phyloP scores from a whole-genome alignment of 306 rosid genomes.

The Prunus armeniaca region DNA sequence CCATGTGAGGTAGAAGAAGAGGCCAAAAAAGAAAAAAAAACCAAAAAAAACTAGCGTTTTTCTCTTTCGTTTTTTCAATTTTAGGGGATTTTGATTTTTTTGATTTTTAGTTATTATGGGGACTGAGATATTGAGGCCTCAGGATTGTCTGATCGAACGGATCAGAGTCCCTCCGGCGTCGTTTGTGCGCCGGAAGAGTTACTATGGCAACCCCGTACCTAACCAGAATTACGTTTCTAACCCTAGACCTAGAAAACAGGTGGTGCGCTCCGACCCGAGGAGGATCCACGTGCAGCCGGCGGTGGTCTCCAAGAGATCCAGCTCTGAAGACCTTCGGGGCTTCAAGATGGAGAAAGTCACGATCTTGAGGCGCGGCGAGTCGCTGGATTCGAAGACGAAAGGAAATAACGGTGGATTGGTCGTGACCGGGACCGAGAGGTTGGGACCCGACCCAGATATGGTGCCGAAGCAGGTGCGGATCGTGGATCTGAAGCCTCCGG shows the following conservation, averaged over 20 bases:
- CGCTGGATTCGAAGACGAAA: slow-evolving; percentile 60
- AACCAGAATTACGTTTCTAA: slow-evolving; percentile 10
- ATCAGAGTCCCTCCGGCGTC: slow-evolving; percentile 37
- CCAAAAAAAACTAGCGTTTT: not conserved
- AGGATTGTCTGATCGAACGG: slow-evolving; percentile 53
- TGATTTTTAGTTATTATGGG: slow-evolving; percentile 45
- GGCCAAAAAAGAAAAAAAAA: not conserved
- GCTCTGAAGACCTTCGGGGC: slow-evolving; percentile 51
- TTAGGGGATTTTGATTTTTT: not conserved
- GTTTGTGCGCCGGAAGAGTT: slow-evolving; percentile 45
- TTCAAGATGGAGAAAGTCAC: slow-evolving; percentile 60
- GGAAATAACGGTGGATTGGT: slow-evolving; percentile 40
- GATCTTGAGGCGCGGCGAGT: slow-evolving; percentile 72
- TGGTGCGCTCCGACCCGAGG: slow-evolving; percentile 35
- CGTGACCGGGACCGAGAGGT: slow-evolving; percentile 46
- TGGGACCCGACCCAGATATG: slow-evolving; percentile 55
- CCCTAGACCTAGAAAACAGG: slow-evolving; percentile 46
- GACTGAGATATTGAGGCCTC: slow-evolving; percentile 78
- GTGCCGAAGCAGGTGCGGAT: slow-evolving; percentile 45
- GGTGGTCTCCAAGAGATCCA: slow-evolving; percentile 27
- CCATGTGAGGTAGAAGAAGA: slow-evolving; percentile 27
- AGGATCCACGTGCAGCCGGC: slow-evolving; percentile 20
- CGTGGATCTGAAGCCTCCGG: slow-evolving; percentile 24
- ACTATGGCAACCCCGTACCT: slow-evolving; percentile 22
- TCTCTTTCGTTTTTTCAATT: not conserved